Base-by-base conservation (phyloP, 2,329 filamentous ascomycete species). In the Sporothrix protearum region DNA sequence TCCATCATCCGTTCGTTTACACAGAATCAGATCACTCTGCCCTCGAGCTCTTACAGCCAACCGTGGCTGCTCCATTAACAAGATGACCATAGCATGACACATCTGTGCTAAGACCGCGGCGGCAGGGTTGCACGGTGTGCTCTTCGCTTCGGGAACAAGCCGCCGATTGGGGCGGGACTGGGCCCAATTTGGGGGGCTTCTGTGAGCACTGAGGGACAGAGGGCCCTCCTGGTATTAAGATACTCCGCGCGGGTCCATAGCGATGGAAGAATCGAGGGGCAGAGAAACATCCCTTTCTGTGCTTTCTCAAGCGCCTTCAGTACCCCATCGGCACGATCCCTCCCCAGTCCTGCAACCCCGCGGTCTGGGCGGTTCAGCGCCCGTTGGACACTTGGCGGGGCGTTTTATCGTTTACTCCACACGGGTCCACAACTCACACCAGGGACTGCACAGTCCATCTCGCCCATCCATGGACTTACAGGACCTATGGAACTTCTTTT, bases 71-170 rank as follows among this genome's bases (percentile, higher is more conserved):
- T 71, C 39, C 16, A 71, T 68, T 68, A 61, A 33, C 61, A 66
- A 63, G 57, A 72, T 72, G 71, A 72, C 71, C 47, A 66, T 68
- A 33, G 39, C 64, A 66, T 72, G 64, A 70, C 67, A 72, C 71
- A 69, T 72, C 45, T 28, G 63, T 61, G 30, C 42, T 64, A 64
- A 64, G 3, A 59, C 30, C 30, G 19, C 30, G 16, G 55, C 55
- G 19, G 49, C 49, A 28, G 8, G 22, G 5, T 53, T 53, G 49
- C 22, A 25, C n/a, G 49, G 49, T 25, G 9, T 22, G 57, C 42
- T 19, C 9, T 5, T 30, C 2, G 3, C 33, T 4, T 67, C 64
- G 64, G 64, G 45, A 67, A 53, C 42, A 51, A 51, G 28, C 45
- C 16, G 25, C 63, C 64, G 64, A 67, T n/a, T 45, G 39, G 53